Base-by-base conservation (phyloP, 2,329 filamentous ascomycete species). In the Diaporthe ilicicola region DNA sequence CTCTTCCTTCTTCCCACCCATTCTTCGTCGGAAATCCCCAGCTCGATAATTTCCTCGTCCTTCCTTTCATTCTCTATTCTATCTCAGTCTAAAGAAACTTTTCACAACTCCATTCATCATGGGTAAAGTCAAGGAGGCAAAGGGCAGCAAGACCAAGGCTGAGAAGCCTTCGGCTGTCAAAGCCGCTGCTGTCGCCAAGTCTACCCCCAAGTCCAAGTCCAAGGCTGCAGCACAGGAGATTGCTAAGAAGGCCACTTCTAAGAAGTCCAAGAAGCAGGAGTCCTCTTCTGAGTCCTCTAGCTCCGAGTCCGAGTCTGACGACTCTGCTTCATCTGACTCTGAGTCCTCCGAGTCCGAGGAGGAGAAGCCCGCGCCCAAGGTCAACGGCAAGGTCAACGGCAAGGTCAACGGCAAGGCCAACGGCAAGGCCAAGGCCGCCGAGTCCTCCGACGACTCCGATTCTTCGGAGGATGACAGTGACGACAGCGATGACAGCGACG, bases 161-260 rank as follows among this genome's bases (percentile, higher is more conserved):
- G 85, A 87, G 78, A 79, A 84, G 73, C 78, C 85, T 76, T 81
- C 83, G 77, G 79, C 83, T 76, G 89, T 91, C 82, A 93, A 93
- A 86, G 87, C 86, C 76, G 90, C 86, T 75, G 88, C 88, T 75
- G 86, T 93, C 77, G 88, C 87, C 84, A 94, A 94, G 86, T 80
- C 90, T 67, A 85, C 87, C 74, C 82, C 90, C 79, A 91, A 90
- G 83, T 83, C 86, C 73, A 92, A 92, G 85, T 87, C 89, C 77
- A 92, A 92, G 86, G 86, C 90, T 74, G 79, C 89, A 70, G 90
- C 90, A 76, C 92, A 93, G 87, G 84, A 86, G 72, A 78, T 83
- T 55, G 84, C 87, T 71, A 80, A 84, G 75, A 89, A 89, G 82
- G 84, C 84, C 75, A 76, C 83, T 74, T 82, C 83, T 67, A 86